phyloP scores from a whole-genome alignment of 83 land plant species.

The Isoetes engelmannii region DNA sequence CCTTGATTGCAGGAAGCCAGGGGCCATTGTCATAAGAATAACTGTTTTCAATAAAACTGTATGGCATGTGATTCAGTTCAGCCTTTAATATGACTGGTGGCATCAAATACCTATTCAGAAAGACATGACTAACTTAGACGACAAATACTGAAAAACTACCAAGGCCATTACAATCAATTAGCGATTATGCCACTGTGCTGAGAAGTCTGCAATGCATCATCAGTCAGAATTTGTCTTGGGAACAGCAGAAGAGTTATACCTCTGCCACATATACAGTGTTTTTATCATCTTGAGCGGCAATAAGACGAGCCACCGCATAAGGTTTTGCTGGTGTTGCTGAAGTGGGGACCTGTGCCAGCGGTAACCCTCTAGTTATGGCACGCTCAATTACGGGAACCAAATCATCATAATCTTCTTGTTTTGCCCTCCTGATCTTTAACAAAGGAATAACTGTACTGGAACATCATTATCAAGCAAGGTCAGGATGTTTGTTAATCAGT shows the following conservation, averaged over 20 bases:
- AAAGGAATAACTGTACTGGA: constrained; percentile 23
- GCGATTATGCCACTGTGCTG: too few relatives aligned
- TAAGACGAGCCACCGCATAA: constrained; percentile 23
- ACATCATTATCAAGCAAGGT: background rate
- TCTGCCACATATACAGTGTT: constrained; percentile 24
- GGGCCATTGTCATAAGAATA: too few relatives aligned
- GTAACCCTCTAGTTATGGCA: constrained; percentile 23
- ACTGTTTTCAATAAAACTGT: too few relatives aligned
- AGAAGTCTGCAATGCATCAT: too few relatives aligned
- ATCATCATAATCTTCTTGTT: constrained; percentile 20
- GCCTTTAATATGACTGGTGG: too few relatives aligned
- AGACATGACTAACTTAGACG: too few relatives aligned
- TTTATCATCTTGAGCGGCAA: constrained; percentile 22
- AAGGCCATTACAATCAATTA: background rate
- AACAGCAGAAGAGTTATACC: constrained; percentile 3
- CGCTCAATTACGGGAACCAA: constrained; percentile 24
- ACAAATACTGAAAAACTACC: background rate
- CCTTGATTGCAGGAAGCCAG: too few relatives aligned
- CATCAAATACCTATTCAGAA: too few relatives aligned
- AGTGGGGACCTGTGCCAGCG: constrained; percentile 20
- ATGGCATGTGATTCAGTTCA: too few relatives aligned
- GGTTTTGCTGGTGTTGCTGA: constrained; percentile 20
- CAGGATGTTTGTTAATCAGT: too few relatives aligned
- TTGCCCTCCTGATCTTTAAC: constrained; percentile 23
- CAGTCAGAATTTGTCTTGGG: too few relatives aligned